Evolutionary conservation across 257 asterid genomes (phyloP).

Genomic region (Fraxinus anomala): DNA sequence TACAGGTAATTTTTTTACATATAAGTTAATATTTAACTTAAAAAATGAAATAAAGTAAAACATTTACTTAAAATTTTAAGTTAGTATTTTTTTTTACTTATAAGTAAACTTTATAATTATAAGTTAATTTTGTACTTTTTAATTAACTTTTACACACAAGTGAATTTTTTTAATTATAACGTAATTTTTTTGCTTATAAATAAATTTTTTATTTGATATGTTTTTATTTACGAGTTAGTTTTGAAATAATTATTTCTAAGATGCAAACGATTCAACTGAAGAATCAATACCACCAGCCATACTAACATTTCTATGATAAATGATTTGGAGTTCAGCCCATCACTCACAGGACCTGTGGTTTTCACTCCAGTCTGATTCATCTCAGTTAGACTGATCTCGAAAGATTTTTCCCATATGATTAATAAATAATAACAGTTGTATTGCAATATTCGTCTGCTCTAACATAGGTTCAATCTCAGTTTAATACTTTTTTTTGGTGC

Average conservation of each 20-base stretch:
- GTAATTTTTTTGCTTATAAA: too few species aligned
- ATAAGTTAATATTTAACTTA: too few species aligned
- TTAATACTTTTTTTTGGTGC: slow-evolving; percentile 16
- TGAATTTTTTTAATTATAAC: too few species aligned
- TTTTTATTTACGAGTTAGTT: too few species aligned
- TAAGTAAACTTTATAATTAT: too few species aligned
- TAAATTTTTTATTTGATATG: too few species aligned
- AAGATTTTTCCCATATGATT: slow-evolving; percentile 11
- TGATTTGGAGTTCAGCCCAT: neutral
- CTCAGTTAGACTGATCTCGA: slow-evolving; percentile 2
- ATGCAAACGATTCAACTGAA: neutral
- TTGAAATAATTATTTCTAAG: neutral
- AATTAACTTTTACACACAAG: too few species aligned
- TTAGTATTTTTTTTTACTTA: too few species aligned
- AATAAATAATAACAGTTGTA: neutral
- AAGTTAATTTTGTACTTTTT: too few species aligned
- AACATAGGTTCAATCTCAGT: neutral
- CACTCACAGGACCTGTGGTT: neutral
- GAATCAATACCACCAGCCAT: neutral
- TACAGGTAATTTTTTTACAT: too few species aligned
- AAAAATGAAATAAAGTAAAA: too few species aligned
- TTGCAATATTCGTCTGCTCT: neutral
- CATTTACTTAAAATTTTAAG: too few species aligned
- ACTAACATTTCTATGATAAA: neutral
- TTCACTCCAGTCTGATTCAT: slow-evolving; percentile 4